A percentile compares a stretch with the other conserved stretches of the same genome.
Evolutionary conservation across 176 grass and related monocot species (phyloP).

Genomic region (barley (Hordeum vulgare)): MorexV3_pseudomolecules_assembly NC_058518.1:507363417-507363916

Average conservation of each 20-base stretch:
- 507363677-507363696: background rate
- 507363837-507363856: too few species aligned
- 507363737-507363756: background rate
- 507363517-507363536: too few species aligned
- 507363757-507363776: background rate
- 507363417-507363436: too few species aligned
- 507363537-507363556: too few species aligned
- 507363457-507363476: too few species aligned
- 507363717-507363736: background rate
- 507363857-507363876: too few species aligned
- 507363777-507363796: background rate
- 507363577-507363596: background rate
- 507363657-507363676: background rate
- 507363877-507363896: too few species aligned
- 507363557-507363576: background rate
- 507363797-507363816: background rate
- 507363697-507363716: background rate
- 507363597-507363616: background rate
- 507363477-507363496: too few species aligned
- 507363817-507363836: too few species aligned
- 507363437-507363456: too few species aligned
- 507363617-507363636: background rate
- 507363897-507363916: background rate
- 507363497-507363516: too few species aligned
- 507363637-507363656: background rate